phyloP scores from a whole-genome alignment of 2,329 filamentous ascomycete genomes.

The Dothistroma pini region DNA sequence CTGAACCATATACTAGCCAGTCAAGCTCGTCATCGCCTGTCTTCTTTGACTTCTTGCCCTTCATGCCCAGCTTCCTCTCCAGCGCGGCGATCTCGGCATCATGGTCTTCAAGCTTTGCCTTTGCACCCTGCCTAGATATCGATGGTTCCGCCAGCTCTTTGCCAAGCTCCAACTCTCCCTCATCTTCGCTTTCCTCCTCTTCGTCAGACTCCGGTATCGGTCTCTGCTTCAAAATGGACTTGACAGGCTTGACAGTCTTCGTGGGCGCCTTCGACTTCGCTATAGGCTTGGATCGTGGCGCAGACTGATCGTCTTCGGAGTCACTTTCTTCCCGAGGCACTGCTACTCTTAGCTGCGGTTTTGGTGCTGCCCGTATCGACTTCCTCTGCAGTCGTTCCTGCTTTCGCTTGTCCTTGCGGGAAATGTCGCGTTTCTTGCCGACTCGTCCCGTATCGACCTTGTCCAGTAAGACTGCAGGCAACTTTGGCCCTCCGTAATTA shows the following conservation, averaged over 20 bases:
- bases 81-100: slow-evolving; percentile 84
- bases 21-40: slow-evolving; percentile 81
- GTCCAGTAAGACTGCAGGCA: slow-evolving; percentile 46
- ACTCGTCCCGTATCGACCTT: slow-evolving; percentile 35
- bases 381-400: slow-evolving; percentile 62
- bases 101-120: slow-evolving; percentile 66
- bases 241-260: slow-evolving; percentile 3
- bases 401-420: slow-evolving; percentile 53
- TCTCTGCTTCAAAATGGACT: slow-evolving; percentile 11
- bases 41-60: slow-evolving; percentile 66
- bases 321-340: background rate
- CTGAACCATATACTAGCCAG: slow-evolving; percentile 63
- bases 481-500: slow-evolving; percentile 38
- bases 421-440: slow-evolving; percentile 18
- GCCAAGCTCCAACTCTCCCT: slow-evolving; percentile 11
- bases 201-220: slow-evolving; percentile 5
- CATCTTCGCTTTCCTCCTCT: slow-evolving; percentile 10
- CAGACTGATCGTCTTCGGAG: background rate
- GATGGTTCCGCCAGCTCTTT: slow-evolving; percentile 5
- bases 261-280: background rate
- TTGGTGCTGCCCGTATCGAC: slow-evolving; percentile 25
- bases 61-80: slow-evolving; percentile 83
- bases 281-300: slow-evolving; percentile 6
- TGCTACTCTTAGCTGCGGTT: background rate
- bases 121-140: slow-evolving; percentile 20